Percentiles rank a stretch among this genome's conserved stretches.
Conservation (phyloP, 805 yeast genomes). For the Maudiozyma bulderi region DNA sequence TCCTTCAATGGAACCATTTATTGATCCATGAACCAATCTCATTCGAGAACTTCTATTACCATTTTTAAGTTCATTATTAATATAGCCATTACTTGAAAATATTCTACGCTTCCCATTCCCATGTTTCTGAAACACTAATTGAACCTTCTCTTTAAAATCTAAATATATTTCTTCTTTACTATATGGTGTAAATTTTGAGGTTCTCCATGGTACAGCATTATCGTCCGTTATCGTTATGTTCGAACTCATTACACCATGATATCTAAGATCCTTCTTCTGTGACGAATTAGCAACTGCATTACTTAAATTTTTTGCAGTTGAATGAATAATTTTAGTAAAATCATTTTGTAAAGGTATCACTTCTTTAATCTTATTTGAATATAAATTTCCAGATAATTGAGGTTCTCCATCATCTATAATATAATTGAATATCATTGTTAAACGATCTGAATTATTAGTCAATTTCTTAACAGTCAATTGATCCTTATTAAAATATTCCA, state of each 20-base stretch:
- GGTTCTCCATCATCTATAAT: slow-evolving; percentile 75
- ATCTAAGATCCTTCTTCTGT: no score
- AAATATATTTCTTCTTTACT: slow-evolving; percentile 79
- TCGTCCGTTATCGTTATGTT: slow-evolving; percentile 10
- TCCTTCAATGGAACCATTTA: slow-evolving; percentile 56
- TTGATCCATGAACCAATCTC: slow-evolving; percentile 24
- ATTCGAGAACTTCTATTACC: not conserved
- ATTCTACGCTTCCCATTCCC: not conserved
- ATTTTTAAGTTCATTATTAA: not conserved
- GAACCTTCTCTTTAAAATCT: slow-evolving; percentile 62
- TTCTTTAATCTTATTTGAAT: slow-evolving; percentile 50
- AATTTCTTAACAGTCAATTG: slow-evolving; percentile 51
- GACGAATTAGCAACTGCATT: slow-evolving; percentile 2
- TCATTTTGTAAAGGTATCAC: slow-evolving; percentile 46
- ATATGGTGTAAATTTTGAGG: slow-evolving; percentile 49
- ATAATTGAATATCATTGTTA: slow-evolving; percentile 63
- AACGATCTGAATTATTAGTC: slow-evolving; percentile 58
- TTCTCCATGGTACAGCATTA: slow-evolving; percentile 65
- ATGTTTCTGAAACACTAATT: slow-evolving; percentile 35
- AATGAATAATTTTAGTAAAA: slow-evolving; percentile 28
- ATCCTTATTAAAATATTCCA: slow-evolving; percentile 45
- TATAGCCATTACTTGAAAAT: not conserved
- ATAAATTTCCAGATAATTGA: slow-evolving; percentile 48
- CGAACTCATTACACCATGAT: not conserved
- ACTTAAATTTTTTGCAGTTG: slow-evolving; percentile 25